Percentiles rank a stretch among this genome's conserved stretches.
Evolutionary conservation across 768 basidiomycete species (phyloP).

Genomic region (Kwoniella botswanensis): DNA sequence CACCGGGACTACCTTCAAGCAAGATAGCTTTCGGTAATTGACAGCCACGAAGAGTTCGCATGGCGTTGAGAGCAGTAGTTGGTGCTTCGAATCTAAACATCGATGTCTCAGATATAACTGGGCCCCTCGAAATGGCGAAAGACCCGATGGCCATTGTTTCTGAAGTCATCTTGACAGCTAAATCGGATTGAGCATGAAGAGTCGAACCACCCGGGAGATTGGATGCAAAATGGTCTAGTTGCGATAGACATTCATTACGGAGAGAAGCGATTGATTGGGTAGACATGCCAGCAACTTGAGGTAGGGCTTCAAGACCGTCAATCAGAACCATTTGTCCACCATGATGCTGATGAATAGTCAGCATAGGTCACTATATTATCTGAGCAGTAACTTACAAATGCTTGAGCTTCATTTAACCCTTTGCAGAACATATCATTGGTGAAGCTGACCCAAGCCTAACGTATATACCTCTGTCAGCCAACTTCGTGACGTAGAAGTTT

Average conservation of each 20-base stretch:
- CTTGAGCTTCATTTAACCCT: conserved; percentile 23
- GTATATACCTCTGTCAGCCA: neutral
- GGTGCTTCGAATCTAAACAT: conserved; percentile 84
- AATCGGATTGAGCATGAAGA: conserved; percentile 1
- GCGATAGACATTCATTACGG: conserved; percentile 65
- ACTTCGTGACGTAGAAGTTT: too few species aligned
- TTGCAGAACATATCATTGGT: conserved; percentile 67
- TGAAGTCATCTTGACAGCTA: conserved; percentile 27
- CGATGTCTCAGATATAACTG: conserved; percentile 47
- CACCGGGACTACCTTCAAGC: conserved; percentile 95
- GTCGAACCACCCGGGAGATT: neutral
- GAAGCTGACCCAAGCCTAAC: conserved; percentile 90
- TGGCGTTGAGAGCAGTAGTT: conserved; percentile 83
- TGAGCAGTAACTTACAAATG: conserved; percentile 35
- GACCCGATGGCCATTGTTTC: conserved; percentile 68
- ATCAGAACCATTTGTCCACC: conserved; percentile 90
- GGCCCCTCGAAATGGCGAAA: conserved; percentile 73
- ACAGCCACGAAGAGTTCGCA: conserved; percentile 85
- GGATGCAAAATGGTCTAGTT: conserved; percentile 60
- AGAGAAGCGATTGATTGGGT: conserved; percentile 67
- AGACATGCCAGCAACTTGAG: conserved; percentile 73
- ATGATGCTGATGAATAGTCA: conserved; percentile 69
- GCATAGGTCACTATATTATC: neutral
- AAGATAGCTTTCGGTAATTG: conserved; percentile 90
- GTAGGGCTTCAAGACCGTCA: conserved; percentile 82